phyloP scores from a whole-genome alignment of 2,329 filamentous ascomycete genomes.

The Torrubiella hemipterigena region DNA sequence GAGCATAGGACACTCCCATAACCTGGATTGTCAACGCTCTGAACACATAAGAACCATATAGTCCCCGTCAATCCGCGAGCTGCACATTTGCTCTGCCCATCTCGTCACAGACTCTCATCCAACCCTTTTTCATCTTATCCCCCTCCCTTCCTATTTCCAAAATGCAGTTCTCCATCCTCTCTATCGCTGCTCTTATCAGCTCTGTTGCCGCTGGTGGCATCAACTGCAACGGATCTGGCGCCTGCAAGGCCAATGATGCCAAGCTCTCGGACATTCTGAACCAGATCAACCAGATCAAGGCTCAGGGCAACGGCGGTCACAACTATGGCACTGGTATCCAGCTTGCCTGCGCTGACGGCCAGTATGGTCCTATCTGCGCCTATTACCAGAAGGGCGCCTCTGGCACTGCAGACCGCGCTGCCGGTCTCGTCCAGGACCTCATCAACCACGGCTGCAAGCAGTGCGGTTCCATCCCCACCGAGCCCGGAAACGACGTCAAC shows the following conservation, averaged over 20 bases:
- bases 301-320: conserved; percentile 7
- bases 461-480: conserved; percentile 9
- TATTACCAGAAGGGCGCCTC: conserved; percentile 10
- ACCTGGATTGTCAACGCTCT: too few relatives aligned
- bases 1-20: too few relatives aligned
- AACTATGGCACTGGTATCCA: conserved; percentile 7
- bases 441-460: conserved; percentile 8
- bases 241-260: conserved; percentile 8
- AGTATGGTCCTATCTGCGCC: conserved; percentile 8
- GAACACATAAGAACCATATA: too few relatives aligned
- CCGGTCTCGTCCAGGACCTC: conserved; percentile 6
- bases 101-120: too few relatives aligned
- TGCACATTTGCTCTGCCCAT: too few relatives aligned
- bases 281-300: conserved; percentile 7
- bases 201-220: conserved; percentile 7
- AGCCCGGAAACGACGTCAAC: conserved; percentile 9
- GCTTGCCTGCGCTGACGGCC: conserved; percentile 9
- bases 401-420: conserved; percentile 7
- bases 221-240: conserved; percentile 10
- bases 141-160: too few relatives aligned
- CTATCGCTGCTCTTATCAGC: conserved; percentile 4
- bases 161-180: too few relatives aligned
- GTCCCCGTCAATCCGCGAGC: too few relatives aligned
- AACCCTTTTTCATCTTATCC: too few relatives aligned
- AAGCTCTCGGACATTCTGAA: conserved; percentile 5